Evolutionary conservation across 2,329 filamentous ascomycete genomes (phyloP), one percentile per base, ranked within the genome.

Genomic region (Fusarium sp.): DNA sequence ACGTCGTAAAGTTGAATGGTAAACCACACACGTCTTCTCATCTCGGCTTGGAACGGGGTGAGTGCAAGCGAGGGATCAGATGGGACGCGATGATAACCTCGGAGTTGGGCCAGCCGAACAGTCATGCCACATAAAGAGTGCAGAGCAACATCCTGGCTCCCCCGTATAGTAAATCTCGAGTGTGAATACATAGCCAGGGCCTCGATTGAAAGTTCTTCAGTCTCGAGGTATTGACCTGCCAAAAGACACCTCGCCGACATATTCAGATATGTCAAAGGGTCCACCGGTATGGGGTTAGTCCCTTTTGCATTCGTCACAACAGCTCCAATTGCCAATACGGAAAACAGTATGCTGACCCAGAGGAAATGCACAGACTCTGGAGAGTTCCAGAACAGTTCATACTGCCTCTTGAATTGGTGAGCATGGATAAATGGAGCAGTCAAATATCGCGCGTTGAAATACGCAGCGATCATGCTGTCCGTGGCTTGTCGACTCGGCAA

Each of bases 291-390:
- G 9, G 27, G 1, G 4, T n/a, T 6, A 32, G 25, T 3, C 9
- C 1, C 18, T 1, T 18, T 45, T 9, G 32, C n/a, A 1, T n/a
- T 30, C 4, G 58, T 4, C 5, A 74, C 39, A n/a, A 34, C 20
- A 37, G 25, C 14, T 11, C 68, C 66, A n/a, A 59, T 62, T 1
- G 65, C 14, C 1, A 74, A n/a, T 8, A 65, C 23, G 1, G 73
- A 75, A n/a, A 75, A 73, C 6, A 75, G 1, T 1, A 73, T 64
- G n/a, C 73, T 75, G 18, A 68, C 7, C 73, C 73, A 75, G 1
- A 75, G 37, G 2, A 66, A 16, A 14, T 56, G 41, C 0, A 20
- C 18, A 20, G 58, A 32, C 6, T 18, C 18, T 2, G 66, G 48
- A 4, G 25, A 13, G 1, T 54, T 14, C 72, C 72, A 75, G 35